phyloP scores from a whole-genome alignment of 140 eudicot species.

The Cichorium intybus region DNA sequence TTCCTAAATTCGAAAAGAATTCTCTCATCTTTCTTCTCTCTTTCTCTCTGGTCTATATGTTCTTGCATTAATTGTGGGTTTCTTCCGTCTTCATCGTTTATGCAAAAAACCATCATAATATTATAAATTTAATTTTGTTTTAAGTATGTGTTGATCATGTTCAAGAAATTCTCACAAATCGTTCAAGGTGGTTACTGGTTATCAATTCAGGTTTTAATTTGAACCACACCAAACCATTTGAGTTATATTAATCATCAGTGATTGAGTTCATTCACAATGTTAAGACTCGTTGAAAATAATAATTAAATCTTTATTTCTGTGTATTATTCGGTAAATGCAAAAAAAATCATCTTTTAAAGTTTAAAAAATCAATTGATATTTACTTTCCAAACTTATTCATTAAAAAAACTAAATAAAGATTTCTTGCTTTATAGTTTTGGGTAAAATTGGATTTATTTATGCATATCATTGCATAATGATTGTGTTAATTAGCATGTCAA shows the following conservation, averaged over 20 bases:
- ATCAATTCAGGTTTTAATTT: not conserved
- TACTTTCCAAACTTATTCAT: not conserved
- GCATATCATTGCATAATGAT: too few species aligned
- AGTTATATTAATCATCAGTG: not conserved
- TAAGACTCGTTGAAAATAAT: not conserved
- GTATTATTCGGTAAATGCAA: not conserved
- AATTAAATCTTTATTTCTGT: too few species aligned
- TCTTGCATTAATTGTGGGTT: constrained; percentile 10
- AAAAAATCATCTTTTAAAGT: too few species aligned
- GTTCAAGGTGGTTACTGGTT: not conserved
- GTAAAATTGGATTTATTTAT: not conserved
- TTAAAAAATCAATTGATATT: too few species aligned
- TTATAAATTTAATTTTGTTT: not conserved
- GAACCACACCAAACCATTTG: not conserved
- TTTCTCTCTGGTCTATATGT: not conserved
- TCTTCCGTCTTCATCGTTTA: not conserved
- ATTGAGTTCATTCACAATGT: not conserved
- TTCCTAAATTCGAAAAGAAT: not conserved
- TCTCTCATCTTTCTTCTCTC: not conserved
- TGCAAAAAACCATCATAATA: not conserved
- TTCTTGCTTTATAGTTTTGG: too few species aligned
- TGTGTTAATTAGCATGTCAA: not conserved
- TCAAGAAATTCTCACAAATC: not conserved
- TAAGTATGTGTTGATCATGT: not conserved
- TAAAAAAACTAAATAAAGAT: not conserved